phyloP scores from a whole-genome alignment of 2,329 filamentous ascomycete genomes.

The Dothideomycetes sp. region DNA sequence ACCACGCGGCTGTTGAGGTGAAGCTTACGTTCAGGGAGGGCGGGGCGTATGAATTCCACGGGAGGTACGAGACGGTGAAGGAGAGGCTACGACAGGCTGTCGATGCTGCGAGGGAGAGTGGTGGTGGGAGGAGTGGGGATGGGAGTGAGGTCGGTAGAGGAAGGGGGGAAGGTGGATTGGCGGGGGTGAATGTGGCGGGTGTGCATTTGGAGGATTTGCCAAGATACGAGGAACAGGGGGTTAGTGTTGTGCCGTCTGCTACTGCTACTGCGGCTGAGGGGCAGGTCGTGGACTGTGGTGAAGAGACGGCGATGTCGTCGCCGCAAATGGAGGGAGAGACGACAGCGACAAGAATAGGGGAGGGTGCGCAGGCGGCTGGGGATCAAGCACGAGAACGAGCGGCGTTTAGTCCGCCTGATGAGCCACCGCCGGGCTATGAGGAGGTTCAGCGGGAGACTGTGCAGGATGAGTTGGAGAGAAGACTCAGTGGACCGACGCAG shows the following conservation, averaged over 20 bases:
- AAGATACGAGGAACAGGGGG: slow-evolving; percentile 59
- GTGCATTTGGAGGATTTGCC: slow-evolving; percentile 80
- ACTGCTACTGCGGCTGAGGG: no score
- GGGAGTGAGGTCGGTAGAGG: slow-evolving; percentile 21
- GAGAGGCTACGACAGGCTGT: slow-evolving; percentile 73
- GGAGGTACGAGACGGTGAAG: slow-evolving; percentile 70
- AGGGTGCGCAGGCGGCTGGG: slow-evolving; percentile 17
- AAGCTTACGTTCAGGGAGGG: slow-evolving; percentile 89
- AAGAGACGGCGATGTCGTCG: no score
- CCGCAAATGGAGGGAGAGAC: slow-evolving; percentile 12
- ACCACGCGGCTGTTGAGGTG: slow-evolving; percentile 63
- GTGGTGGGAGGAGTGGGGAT: slow-evolving; percentile 32
- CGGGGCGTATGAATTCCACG: slow-evolving; percentile 85
- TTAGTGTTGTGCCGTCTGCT: slow-evolving; percentile 10
- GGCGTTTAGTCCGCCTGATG: slow-evolving; percentile 44
- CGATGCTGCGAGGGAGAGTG: slow-evolving; percentile 59
- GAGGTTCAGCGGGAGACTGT: slow-evolving; percentile 77
- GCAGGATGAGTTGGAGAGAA: slow-evolving; percentile 57
- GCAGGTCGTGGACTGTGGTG: no score
- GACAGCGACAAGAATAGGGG: slow-evolving; percentile 11
- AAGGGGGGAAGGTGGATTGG: slow-evolving; percentile 27
- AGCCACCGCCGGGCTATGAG: slow-evolving; percentile 85
- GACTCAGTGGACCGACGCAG: slow-evolving; percentile 21
- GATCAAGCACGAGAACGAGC: no score
- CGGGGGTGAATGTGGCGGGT: slow-evolving; percentile 45